Percentiles rank a stretch among this genome's conserved stretches.
Evolutionary conservation across 352 stramenopile species (phyloP).

Genomic region (Phytophthora tentaculata): DNA sequence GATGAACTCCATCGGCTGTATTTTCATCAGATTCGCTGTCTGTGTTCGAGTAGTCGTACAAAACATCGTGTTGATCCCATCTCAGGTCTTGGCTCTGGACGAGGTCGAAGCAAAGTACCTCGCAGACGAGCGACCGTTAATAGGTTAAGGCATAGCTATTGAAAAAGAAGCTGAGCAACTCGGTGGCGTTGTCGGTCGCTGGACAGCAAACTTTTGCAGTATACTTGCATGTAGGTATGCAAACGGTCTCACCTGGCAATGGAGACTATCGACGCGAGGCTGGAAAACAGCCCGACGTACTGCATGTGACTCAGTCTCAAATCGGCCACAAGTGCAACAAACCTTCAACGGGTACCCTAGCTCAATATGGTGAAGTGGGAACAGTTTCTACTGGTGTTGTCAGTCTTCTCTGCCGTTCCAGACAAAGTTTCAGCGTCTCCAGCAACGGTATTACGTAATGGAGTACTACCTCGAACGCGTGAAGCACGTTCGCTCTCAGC

Average conservation of each 20-base stretch:
- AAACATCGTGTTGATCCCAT: conserved; percentile 22
- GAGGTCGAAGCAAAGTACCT: conserved; percentile 10
- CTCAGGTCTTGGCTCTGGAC: too few species aligned
- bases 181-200: too few species aligned
- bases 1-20: conserved; percentile 3
- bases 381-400: background rate
- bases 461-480: too few species aligned
- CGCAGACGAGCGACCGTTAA: conserved; percentile 1
- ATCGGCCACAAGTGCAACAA: background rate
- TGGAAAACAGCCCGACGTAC: background rate
- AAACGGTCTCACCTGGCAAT: too few species aligned
- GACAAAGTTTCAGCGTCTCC: background rate
- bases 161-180: background rate
- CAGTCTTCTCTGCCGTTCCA: too few species aligned
- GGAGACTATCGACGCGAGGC: too few species aligned
- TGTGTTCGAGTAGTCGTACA: conserved; percentile 18
- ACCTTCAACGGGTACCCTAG: background rate
- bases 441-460: too few species aligned
- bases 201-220: too few species aligned
- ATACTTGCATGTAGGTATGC: too few species aligned
- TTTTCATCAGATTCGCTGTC: background rate
- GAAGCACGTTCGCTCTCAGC: too few species aligned
- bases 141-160: background rate
- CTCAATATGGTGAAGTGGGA: background rate
- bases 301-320: background rate